Evolutionary conservation across 768 basidiomycete genomes (phyloP).

Genomic region (Suillus discolor): DNA sequence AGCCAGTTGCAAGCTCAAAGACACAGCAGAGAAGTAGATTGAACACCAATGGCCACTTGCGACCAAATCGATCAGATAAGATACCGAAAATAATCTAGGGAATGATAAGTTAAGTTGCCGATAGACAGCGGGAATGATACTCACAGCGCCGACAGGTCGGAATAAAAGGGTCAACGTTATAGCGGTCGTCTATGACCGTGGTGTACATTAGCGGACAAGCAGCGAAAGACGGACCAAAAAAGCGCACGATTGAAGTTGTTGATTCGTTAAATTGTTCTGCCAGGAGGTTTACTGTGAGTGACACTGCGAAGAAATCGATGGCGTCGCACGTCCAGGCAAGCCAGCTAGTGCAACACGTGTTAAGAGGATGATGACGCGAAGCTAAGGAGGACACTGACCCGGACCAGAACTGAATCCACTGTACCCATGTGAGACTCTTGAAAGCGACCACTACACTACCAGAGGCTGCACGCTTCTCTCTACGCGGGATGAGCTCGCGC

Average conservation of each 20-base stretch:
- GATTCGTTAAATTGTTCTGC: constrained; percentile 47
- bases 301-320: constrained; percentile 84
- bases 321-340: constrained; percentile 88
- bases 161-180: constrained; percentile 95
- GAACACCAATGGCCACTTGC: constrained; percentile 88
- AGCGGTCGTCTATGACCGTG: constrained; percentile 55
- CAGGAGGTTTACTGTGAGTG: constrained; percentile 54
- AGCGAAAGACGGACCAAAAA: neutral
- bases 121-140: constrained; percentile 18
- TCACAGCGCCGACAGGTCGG: constrained; percentile 73
- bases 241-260: constrained; percentile 46
- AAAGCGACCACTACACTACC: constrained; percentile 49
- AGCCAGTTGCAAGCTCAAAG: constrained; percentile 81
- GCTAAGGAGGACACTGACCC: constrained; percentile 40
- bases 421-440: constrained; percentile 46
- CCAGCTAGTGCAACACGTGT: constrained; percentile 48
- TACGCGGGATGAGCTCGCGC: constrained; percentile 49
- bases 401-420: constrained; percentile 61
- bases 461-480: constrained; percentile 38
- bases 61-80: constrained; percentile 85
- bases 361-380: neutral
- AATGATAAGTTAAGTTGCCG: neutral
- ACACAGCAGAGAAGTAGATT: constrained; percentile 73
- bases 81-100: constrained; percentile 71
- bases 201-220: neutral